Evolutionary conservation across 768 basidiomycete genomes (phyloP).

Genomic region (Leucosporidium creatinivorum): DNA sequence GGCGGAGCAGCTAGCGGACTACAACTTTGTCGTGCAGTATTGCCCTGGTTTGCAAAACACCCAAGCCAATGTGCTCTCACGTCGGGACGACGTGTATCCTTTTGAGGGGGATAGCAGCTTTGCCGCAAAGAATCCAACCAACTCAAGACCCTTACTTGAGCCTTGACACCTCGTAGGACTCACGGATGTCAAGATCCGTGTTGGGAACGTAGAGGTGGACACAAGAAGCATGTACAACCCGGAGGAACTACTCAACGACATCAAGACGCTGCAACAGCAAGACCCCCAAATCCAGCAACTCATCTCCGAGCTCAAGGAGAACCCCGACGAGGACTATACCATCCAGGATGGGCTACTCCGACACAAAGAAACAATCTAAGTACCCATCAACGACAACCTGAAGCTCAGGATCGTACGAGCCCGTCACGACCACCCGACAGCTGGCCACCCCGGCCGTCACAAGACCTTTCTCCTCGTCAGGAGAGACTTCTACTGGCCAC

Average conservation of each 20-base stretch:
- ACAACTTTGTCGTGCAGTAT: conserved; percentile 42
- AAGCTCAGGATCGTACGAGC: conserved; percentile 35
- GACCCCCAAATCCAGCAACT: background rate
- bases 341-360: conserved; percentile 23
- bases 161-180: background rate
- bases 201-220: no score
- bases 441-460: conserved; percentile 46
- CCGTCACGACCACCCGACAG: conserved; percentile 43
- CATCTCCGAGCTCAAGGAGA: no score
- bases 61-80: conserved; percentile 14
- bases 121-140: background rate
- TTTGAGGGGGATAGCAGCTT: conserved; percentile 6
- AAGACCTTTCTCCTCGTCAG: conserved; percentile 41
- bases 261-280: background rate
- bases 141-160: background rate
- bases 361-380: conserved; percentile 38
- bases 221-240: no score
- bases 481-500: conserved; percentile 47
- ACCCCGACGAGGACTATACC: background rate
- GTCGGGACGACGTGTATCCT: conserved; percentile 18
- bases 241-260: background rate
- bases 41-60: conserved; percentile 22
- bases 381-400: conserved; percentile 37
- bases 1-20: conserved; percentile 43
- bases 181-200: no score